Base-by-base conservation (phyloP, 345 rosid species). In the Stellera chamaejasme region DNA sequence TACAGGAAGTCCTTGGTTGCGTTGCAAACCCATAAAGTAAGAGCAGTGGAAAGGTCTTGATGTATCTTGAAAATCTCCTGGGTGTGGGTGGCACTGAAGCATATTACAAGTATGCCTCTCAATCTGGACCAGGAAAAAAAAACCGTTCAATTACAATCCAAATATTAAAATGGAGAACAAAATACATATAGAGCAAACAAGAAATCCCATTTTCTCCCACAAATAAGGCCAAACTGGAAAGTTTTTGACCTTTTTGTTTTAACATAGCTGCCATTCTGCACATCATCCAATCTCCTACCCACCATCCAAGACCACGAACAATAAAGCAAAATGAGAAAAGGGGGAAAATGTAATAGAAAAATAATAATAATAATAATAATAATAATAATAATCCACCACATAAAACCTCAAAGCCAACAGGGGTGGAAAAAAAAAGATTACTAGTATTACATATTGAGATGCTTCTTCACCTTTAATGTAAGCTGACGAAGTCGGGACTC, bases 81-180 rank as follows among this genome's bases (percentile, higher is more conserved):
- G 94, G 62, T 89, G 90, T 9, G 97, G 97, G 68, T 89, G 99
- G 72, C 99, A 89, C 53, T 84, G 94, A 64, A 93, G 97, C 97
- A 75, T 82, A 60, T 84, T 73, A 52, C 53, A 77, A 12, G 96
- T 88, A 69, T 89, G 77, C 74, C 87, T 82, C 84, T 93, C 99
- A 55, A 93, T 89, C 97, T 93, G 65, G 42, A 64, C 52, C 43
- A 26, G 46, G 64, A 67, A 39, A 69, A 13, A 62, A 69, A 62
- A 69, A 63, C 32, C 68, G 62, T 62, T 32, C 39, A 66, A 56
- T 59, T 41, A 66, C 55, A 11, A 23, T 62, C 56, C 47, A n/a
- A 16, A 53, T 5, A 46, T 36, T 10, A 53, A 36, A 52, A 27
- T 26, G 39, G 53, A 45, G 16, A n/a, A 13, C 27, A 42, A 19